These are phyloP conservation scores for Klebsormidium nitens DNA, from an alignment of 139 green algal species.

Conservation along the genomic window DNA sequence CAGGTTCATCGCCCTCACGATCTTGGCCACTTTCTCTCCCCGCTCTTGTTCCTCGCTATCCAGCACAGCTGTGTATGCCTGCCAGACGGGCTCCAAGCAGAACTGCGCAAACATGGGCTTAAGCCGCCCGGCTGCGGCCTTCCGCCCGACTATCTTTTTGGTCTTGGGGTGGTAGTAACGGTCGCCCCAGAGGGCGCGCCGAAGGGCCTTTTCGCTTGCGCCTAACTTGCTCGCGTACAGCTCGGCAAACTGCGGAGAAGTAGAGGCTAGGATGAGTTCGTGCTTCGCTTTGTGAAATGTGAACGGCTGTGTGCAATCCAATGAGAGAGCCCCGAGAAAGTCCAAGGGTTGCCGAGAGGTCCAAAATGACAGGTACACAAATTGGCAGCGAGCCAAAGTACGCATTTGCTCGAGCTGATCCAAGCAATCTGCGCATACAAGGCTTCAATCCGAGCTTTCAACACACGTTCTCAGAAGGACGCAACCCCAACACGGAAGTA, in stretches of 20 bases:
- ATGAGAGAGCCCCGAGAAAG: too few relatives aligned
- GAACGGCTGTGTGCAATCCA: too few relatives aligned
- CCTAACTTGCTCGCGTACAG: slow-evolving; percentile 80
- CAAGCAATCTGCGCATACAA: too few relatives aligned
- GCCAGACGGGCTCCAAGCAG: slow-evolving; percentile 70
- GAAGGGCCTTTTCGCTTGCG: slow-evolving; percentile 53
- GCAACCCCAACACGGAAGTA: too few relatives aligned
- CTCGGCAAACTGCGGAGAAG: slow-evolving; percentile 75
- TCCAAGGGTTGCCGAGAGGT: too few relatives aligned
- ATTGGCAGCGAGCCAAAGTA: too few relatives aligned
- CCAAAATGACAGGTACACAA: too few relatives aligned
- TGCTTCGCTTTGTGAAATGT: too few relatives aligned
- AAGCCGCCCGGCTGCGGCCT: slow-evolving; percentile 41
- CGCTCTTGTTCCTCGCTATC: slow-evolving; percentile 6
- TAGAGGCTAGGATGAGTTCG: too few relatives aligned
- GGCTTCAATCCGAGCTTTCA: too few relatives aligned
- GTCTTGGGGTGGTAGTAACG: slow-evolving; percentile 78
- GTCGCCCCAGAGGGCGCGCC: slow-evolving; percentile 82
- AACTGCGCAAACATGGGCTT: slow-evolving; percentile 95
- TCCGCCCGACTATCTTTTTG: slow-evolving; percentile 74
- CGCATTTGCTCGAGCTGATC: too few relatives aligned
- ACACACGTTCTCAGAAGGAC: too few relatives aligned
- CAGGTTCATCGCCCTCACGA: slow-evolving; percentile 47
- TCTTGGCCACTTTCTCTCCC: slow-evolving; percentile 17
- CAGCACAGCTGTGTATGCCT: slow-evolving; percentile 28